Conservation (phyloP, 305 asterid genomes). For the Fraxinus sp. region DNA sequence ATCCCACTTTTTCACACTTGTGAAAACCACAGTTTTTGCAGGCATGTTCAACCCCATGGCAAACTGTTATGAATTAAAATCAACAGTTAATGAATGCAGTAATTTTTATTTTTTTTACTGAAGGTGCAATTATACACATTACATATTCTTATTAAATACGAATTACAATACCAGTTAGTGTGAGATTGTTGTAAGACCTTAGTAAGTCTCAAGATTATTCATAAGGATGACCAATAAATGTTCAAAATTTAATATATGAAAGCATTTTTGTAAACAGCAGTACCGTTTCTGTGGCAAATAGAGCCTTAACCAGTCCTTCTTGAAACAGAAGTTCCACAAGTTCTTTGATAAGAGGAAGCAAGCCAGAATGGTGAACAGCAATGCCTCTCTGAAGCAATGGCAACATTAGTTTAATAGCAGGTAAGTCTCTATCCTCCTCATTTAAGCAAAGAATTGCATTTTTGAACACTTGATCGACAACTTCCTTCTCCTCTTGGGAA, state of each 20-base stretch:
- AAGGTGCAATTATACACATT: background rate
- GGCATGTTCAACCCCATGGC: conserved; percentile 99
- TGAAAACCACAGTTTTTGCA: conserved; percentile 96
- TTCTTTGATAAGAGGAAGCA: conserved; percentile 95
- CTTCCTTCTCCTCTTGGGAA: conserved; percentile 76
- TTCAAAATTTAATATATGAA: conserved; percentile 4
- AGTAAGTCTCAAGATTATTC: background rate
- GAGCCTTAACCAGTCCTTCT: conserved; percentile 98
- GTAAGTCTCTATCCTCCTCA: conserved; percentile 89
- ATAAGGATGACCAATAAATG: background rate
- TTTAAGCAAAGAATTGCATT: conserved; percentile 80
- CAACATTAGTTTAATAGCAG: conserved; percentile 86
- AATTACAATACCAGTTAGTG: background rate
- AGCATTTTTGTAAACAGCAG: conserved; percentile 1
- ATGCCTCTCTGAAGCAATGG: conserved; percentile 96
- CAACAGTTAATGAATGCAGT: conserved; percentile 18
- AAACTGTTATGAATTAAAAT: conserved; percentile 48
- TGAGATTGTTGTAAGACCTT: background rate
- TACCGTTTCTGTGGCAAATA: conserved; percentile 99
- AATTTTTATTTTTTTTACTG: background rate
- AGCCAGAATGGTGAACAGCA: conserved; percentile 99
- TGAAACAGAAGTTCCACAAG: conserved; percentile 96
- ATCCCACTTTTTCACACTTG: conserved; percentile 92
- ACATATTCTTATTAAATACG: background rate
- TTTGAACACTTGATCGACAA: conserved; percentile 81